Evolutionary conservation across 108 stramenopile genomes (phyloP).

Genomic region (Nannochloropsis salina): DNA sequence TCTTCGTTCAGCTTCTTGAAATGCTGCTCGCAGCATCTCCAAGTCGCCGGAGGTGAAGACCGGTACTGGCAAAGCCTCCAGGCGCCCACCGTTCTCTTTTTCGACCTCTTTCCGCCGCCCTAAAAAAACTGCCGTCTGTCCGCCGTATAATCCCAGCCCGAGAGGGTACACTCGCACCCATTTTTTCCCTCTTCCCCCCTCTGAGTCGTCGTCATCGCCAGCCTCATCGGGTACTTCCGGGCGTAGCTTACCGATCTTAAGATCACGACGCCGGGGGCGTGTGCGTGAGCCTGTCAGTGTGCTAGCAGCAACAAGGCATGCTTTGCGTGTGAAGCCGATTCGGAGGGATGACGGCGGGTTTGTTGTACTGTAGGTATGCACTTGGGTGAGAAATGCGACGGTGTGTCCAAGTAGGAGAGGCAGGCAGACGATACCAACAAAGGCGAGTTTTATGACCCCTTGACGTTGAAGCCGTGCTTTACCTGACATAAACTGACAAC

Average conservation of each 20-base stretch:
- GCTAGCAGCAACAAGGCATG: neutral
- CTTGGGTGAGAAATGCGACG: too few species aligned
- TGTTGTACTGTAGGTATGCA: too few species aligned
- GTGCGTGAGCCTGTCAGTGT: neutral
- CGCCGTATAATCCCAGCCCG: neutral
- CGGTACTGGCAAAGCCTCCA: neutral
- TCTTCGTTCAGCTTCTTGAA: neutral
- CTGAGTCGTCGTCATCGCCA: neutral
- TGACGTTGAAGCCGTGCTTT: too few species aligned
- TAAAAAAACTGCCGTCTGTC: slow-evolving; percentile 6
- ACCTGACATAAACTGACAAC: too few species aligned
- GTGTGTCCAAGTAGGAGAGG: too few species aligned
- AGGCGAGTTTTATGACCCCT: too few species aligned
- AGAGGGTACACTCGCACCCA: neutral
- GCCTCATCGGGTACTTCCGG: neutral
- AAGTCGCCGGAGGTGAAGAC: slow-evolving; percentile 7
- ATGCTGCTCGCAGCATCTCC: neutral
- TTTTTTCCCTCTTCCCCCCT: neutral
- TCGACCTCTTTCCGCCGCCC: neutral
- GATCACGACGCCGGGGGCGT: slow-evolving; percentile 5
- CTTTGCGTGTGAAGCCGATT: too few species aligned
- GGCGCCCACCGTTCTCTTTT: neutral
- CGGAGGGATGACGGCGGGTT: too few species aligned
- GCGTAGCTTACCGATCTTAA: neutral
- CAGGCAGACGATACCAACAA: too few species aligned